These are phyloP conservation scores for Hymenoscyphus linearis DNA, from an alignment of 2,329 filamentous ascomycete genomes.

Conservation along the genomic window DNA sequence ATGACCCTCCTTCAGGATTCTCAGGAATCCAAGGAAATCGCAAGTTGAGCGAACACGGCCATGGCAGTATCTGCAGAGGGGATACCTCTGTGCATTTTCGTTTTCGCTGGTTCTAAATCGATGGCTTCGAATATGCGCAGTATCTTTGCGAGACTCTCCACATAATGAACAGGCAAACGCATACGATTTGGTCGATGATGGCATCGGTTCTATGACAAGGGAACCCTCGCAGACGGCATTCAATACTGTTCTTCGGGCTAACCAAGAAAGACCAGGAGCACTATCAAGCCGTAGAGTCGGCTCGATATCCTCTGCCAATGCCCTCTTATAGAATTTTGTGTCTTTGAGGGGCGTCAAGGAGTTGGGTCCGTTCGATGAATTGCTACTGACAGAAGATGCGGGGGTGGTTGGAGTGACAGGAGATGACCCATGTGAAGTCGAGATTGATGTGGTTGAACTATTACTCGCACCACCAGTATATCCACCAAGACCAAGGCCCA, in stretches of 20 bases:
- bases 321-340: conserved; percentile 89
- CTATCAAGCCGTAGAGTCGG: conserved; percentile 85
- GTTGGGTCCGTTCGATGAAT: conserved; percentile 34
- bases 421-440: conserved; percentile 45
- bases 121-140: conserved; percentile 70
- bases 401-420: conserved; percentile 55
- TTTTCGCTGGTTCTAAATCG: conserved; percentile 85
- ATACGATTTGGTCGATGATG: conserved; percentile 46
- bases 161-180: conserved; percentile 67
- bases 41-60: conserved; percentile 79
- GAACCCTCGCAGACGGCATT: conserved; percentile 78
- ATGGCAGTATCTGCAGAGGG: conserved; percentile 84
- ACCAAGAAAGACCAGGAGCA: conserved; percentile 88
- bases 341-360: conserved; percentile 69
- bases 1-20: conserved; percentile 88
- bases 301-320: conserved; percentile 85
- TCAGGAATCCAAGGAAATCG: conserved; percentile 86
- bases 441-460: conserved; percentile 55
- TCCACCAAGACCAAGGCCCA: conserved; percentile 41
- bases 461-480: conserved; percentile 45
- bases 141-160: conserved; percentile 71
- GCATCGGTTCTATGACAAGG: conserved; percentile 84
- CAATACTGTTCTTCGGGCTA: conserved; percentile 80
- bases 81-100: conserved; percentile 81
- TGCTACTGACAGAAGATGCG: conserved; percentile 45